phyloP scores from a whole-genome alignment of 257 asterid species.

The Capsicum baccatum region DNA sequence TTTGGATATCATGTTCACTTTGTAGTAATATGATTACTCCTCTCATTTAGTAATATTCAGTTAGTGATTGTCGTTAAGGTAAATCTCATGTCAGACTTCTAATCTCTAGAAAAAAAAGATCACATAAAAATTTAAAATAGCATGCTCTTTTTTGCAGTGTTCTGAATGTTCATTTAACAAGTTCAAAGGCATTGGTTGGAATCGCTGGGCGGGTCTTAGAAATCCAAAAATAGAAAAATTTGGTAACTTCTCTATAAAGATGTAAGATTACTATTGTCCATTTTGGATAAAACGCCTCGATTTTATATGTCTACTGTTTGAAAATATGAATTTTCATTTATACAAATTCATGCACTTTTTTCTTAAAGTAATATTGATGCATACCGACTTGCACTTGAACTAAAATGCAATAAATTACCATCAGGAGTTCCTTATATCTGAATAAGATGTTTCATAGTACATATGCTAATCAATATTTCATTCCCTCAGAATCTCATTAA shows the following conservation, averaged over 20 bases:
- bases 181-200: slow-evolving; percentile 98
- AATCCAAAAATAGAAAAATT: slow-evolving; percentile 94
- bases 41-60: background rate
- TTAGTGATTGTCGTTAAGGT: background rate
- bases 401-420: background rate
- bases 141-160: slow-evolving; percentile 62
- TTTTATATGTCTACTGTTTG: background rate
- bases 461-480: slow-evolving; percentile 5
- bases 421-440: background rate
- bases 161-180: slow-evolving; percentile 84
- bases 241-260: slow-evolving; percentile 34
- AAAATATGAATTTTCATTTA: background rate
- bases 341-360: slow-evolving; percentile 3
- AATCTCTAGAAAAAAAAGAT: background rate
- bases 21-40: background rate
- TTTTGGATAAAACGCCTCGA: background rate
- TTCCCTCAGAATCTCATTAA: slow-evolving; percentile 9
- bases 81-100: background rate
- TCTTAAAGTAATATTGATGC: background rate
- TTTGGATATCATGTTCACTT: slow-evolving; percentile 5
- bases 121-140: background rate
- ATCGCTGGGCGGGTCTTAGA: slow-evolving; percentile 84
- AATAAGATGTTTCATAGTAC: background rate
- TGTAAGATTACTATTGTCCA: background rate
- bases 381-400: background rate